Percentiles rank a stretch among this genome's conserved stretches.
Evolutionary conservation across 2,329 filamentous ascomycete species (phyloP).

Genomic region (Verticillium nonalfalfae): DNA sequence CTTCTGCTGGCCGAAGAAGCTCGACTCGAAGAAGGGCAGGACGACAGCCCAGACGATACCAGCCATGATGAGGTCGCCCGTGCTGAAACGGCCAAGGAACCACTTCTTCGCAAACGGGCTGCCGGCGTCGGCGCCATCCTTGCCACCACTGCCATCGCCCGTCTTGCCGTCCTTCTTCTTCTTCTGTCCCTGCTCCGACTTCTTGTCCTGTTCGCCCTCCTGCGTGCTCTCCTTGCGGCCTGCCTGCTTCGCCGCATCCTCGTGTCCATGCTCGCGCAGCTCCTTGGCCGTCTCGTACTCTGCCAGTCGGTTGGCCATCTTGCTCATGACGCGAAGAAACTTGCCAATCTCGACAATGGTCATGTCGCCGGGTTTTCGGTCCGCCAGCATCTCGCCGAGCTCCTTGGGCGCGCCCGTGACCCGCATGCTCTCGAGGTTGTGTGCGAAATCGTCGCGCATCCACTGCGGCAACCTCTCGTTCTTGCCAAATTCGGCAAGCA

Average conservation of each 20-base stretch:
- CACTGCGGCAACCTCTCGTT: constrained; percentile 55
- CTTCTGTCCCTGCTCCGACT: constrained; percentile 13
- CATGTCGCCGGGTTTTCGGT: constrained; percentile 42
- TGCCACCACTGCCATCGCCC: constrained; percentile 17
- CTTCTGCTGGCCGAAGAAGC: constrained; percentile 34
- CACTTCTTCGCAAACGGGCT: constrained; percentile 7
- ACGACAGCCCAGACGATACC: constrained; percentile 36
- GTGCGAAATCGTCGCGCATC: constrained; percentile 54
- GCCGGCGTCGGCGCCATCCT: constrained; percentile 26
- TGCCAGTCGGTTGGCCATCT: constrained; percentile 40
- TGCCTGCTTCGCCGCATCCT: constrained; percentile 7
- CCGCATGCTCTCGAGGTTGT: constrained; percentile 57
- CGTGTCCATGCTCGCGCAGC: constrained; percentile 7
- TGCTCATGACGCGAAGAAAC: constrained; percentile 48
- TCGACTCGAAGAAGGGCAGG: constrained; percentile 31
- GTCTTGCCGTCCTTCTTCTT: constrained; percentile 5
- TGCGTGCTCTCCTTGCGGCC: constrained; percentile 4
- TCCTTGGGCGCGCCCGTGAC: constrained; percentile 64
- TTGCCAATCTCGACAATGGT: constrained; percentile 46
- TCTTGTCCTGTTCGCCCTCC: constrained; percentile 8
- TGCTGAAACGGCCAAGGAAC: constrained; percentile 12
- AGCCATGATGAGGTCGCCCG: constrained; percentile 38
- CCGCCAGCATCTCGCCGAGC: constrained; percentile 49
- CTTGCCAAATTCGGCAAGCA: constrained; percentile 49
- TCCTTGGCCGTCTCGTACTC: constrained; percentile 11